Conservation (phyloP, 2,329 filamentous ascomycete genomes). For the Sporothrix schenckii region DNA sequence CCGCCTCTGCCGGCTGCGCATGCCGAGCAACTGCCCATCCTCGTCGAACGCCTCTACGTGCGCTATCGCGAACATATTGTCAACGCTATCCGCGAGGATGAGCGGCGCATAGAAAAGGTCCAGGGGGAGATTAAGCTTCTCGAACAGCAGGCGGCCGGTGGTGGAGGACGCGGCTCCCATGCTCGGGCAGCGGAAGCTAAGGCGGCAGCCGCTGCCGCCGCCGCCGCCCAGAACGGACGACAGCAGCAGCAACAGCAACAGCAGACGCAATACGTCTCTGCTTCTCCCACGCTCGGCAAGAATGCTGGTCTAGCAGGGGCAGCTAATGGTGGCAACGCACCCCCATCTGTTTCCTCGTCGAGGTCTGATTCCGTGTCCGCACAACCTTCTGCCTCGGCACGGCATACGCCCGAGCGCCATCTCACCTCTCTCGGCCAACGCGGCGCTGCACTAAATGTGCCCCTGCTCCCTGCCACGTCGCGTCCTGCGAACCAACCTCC, state of each 20-base stretch:
- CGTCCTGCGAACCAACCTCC: conserved; percentile 12
- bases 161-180: conserved; percentile 27
- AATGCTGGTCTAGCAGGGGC: neutral
- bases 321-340: neutral
- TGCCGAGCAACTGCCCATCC: conserved; percentile 66
- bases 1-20: conserved; percentile 41
- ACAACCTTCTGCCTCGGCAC: neutral
- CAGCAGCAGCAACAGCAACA: conserved; percentile 22
- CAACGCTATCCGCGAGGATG: conserved; percentile 72
- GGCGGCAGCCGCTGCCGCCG: conserved; percentile 16
- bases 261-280: neutral
- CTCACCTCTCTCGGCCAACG: neutral
- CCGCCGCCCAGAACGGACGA: conserved; percentile 23
- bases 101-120: conserved; percentile 65
- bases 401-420: conserved; percentile 3
- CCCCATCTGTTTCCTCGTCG: neutral
- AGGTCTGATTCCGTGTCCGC: neutral
- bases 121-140: conserved; percentile 70
- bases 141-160: conserved; percentile 50
- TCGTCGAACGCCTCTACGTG: conserved; percentile 74
- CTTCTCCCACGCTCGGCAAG: conserved; percentile 12
- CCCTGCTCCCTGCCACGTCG: conserved; percentile 25
- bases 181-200: conserved; percentile 21
- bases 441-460: neutral
- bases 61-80: conserved; percentile 72